phyloP scores from a whole-genome alignment of 495 filamentous ascomycete species.

The Pyronema omphalodes region DNA sequence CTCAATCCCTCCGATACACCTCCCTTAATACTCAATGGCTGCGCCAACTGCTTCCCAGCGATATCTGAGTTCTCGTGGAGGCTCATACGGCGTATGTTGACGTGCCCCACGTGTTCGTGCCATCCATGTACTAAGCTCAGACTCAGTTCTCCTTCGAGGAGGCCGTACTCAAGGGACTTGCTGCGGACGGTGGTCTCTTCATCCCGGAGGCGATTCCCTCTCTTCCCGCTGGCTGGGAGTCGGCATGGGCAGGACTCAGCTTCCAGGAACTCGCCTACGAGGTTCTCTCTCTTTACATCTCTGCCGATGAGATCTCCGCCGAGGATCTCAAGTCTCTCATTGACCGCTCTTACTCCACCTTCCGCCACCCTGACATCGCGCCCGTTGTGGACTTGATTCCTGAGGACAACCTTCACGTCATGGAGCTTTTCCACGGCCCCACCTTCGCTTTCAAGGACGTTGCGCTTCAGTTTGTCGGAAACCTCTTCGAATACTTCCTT shows the following conservation, averaged over 20 bases:
- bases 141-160: conserved; percentile 72
- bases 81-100: conserved; percentile 49
- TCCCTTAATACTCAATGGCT: conserved; percentile 10
- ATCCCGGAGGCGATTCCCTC: conserved; percentile 65
- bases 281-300: conserved; percentile 66
- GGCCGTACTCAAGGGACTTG: conserved; percentile 79
- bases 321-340: conserved; percentile 68
- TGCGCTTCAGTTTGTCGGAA: conserved; percentile 78
- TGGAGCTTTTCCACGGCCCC: conserved; percentile 96
- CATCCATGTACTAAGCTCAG: conserved; percentile 2
- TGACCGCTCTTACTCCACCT: conserved; percentile 62
- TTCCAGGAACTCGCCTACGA: conserved; percentile 64
- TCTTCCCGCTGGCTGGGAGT: conserved; percentile 41
- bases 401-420: conserved; percentile 53
- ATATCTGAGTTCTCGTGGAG: conserved; percentile 67
- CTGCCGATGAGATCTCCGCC: conserved; percentile 57
- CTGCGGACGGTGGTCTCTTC: conserved; percentile 75
- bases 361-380: conserved; percentile 54
- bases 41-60: conserved; percentile 47
- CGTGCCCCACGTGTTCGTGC: background rate
- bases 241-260: conserved; percentile 53
- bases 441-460: conserved; percentile 92
- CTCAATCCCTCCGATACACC: background rate
- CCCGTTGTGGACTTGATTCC: conserved; percentile 46
- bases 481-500: conserved; percentile 92